Conservation (phyloP, 495 filamentous ascomycete species). For the Immersiella caudata region DNA sequence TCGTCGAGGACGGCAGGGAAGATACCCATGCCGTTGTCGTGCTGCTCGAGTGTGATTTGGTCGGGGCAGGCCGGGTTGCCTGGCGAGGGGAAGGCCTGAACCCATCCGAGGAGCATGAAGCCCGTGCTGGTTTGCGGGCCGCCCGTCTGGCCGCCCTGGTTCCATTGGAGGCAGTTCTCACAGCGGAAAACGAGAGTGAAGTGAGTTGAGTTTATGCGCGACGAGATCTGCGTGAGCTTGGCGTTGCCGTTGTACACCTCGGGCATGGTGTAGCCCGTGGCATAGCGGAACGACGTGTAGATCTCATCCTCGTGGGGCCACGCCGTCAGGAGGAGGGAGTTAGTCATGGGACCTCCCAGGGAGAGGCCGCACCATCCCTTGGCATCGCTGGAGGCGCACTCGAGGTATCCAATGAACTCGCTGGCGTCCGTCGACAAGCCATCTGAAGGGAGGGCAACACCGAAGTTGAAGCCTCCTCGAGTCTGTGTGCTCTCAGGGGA, state of each 20-base stretch:
- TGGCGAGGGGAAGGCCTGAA: slow-evolving; percentile 37
- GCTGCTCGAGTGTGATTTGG: slow-evolving; percentile 38
- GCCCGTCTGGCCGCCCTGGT: slow-evolving; percentile 29
- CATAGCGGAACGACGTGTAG: slow-evolving; percentile 58
- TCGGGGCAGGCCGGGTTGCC: slow-evolving; percentile 39
- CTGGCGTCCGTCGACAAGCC: slow-evolving; percentile 53
- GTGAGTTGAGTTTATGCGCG: slow-evolving; percentile 54
- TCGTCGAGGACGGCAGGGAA: slow-evolving; percentile 44
- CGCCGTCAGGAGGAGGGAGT: slow-evolving; percentile 59
- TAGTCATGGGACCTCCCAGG: slow-evolving; percentile 59
- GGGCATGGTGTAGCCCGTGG: slow-evolving; percentile 60
- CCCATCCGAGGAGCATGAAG: slow-evolving; percentile 39
- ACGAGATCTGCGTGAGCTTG: slow-evolving; percentile 58
- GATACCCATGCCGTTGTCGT: slow-evolving; percentile 48
- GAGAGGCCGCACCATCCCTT: slow-evolving; percentile 62
- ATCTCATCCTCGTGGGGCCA: slow-evolving; percentile 55
- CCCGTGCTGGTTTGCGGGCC: slow-evolving; percentile 29
- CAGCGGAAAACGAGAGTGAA: slow-evolving; percentile 65
- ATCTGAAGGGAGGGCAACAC: slow-evolving; percentile 57
- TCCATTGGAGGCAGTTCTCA: slow-evolving; percentile 63
- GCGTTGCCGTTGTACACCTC: slow-evolving; percentile 61
- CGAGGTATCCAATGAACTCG: slow-evolving; percentile 63
- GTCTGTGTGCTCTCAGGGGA: slow-evolving; percentile 31
- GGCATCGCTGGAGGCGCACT: slow-evolving; percentile 35
- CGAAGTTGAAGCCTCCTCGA: slow-evolving; percentile 53